Evolutionary conservation across 768 basidiomycete genomes (phyloP).

Genomic region (Butyriboletus loyo): DNA sequence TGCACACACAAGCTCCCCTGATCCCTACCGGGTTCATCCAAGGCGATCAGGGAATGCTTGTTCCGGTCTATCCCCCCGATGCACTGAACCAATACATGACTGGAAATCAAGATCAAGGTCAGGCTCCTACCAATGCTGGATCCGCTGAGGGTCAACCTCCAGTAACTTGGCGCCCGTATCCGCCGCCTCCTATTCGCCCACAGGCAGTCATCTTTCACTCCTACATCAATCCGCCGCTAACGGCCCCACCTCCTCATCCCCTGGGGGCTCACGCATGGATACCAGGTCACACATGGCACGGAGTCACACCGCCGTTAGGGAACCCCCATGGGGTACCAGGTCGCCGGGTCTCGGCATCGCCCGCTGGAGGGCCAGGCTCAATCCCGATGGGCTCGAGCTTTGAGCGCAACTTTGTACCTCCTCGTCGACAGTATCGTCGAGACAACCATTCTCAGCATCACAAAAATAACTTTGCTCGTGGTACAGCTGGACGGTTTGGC

Average conservation of each 20-base stretch:
- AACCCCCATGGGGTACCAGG: conserved; percentile 14
- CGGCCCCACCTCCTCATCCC: conserved; percentile 16
- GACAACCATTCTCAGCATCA: conserved; percentile 28
- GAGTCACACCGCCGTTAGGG: conserved; percentile 16
- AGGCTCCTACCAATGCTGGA: conserved; percentile 15
- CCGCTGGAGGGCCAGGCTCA: conserved; percentile 14
- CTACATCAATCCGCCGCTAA: conserved; percentile 24
- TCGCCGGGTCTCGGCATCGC: conserved; percentile 13
- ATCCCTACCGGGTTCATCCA: conserved; percentile 69
- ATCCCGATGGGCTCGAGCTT: conserved; percentile 12
- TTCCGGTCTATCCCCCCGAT: conserved; percentile 68
- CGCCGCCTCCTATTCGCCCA: conserved; percentile 31
- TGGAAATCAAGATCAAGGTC: conserved; percentile 33
- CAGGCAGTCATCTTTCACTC: conserved; percentile 31
- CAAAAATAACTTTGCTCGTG: conserved; percentile 24
- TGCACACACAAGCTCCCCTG: conserved; percentile 49
- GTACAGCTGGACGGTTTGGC: conserved; percentile 17
- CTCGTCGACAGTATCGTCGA: conserved; percentile 33
- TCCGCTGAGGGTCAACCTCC: conserved; percentile 30
- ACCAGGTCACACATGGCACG: conserved; percentile 24
- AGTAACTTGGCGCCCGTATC: conserved; percentile 34
- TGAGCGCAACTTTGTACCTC: conserved; percentile 25
- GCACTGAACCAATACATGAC: conserved; percentile 70
- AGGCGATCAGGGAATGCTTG: conserved; percentile 67
- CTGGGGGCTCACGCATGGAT: conserved; percentile 25